Evolutionary conservation across 1,139 yeast species (phyloP).

Genomic region (Saccharomycopsis hybrid): DNA sequence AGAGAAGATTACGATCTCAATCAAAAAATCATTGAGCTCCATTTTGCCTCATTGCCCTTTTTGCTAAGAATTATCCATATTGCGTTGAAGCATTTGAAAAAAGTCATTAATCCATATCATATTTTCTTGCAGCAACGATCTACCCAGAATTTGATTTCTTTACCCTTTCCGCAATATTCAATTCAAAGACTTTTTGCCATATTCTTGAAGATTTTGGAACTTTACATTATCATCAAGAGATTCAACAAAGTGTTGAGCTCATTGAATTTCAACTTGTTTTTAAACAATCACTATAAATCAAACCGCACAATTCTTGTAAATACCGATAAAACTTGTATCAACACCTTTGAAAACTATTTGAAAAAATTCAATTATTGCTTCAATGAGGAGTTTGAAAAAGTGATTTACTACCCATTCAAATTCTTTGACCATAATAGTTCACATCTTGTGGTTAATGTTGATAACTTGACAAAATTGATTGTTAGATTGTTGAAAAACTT

Average conservation of each 20-base stretch:
- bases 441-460: slow-evolving; percentile 3
- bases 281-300: slow-evolving; percentile 6
- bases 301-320: slow-evolving; percentile 15
- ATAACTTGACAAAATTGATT: slow-evolving; percentile 13
- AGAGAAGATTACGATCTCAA: slow-evolving; percentile 12
- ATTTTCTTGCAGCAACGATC: slow-evolving; percentile 24
- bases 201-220: slow-evolving; percentile 40
- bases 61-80: slow-evolving; percentile 14
- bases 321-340: slow-evolving; percentile 14
- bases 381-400: slow-evolving; percentile 14
- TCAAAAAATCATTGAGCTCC: slow-evolving; percentile 17
- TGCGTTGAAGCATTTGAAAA: slow-evolving; percentile 13
- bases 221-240: slow-evolving; percentile 38
- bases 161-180: slow-evolving; percentile 35
- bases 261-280: slow-evolving; percentile 12
- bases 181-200: slow-evolving; percentile 45
- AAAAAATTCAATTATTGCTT: slow-evolving; percentile 21
- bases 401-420: slow-evolving; percentile 18
- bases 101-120: slow-evolving; percentile 18
- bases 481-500: slow-evolving; percentile 16
- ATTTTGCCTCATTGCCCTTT: slow-evolving; percentile 15
- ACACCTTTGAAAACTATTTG: slow-evolving; percentile 16
- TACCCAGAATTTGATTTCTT: slow-evolving; percentile 26
- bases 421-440: not conserved
- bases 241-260: slow-evolving; percentile 23